Base-by-base conservation (phyloP, 2,329 filamentous ascomycete genomes). In the Leptosphaerulina australis region DNA sequence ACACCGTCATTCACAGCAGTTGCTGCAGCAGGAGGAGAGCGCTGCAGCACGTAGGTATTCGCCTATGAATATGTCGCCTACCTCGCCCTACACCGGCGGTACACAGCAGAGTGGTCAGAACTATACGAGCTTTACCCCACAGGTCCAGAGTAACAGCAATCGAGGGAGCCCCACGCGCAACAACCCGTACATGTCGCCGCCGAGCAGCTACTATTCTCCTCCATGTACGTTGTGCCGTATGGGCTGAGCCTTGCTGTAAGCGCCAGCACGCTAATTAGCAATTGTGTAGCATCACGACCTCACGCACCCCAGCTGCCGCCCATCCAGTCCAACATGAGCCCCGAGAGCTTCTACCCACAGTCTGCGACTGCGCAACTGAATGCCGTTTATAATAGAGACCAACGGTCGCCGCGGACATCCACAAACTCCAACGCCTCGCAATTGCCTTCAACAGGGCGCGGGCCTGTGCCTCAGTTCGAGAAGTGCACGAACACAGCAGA, bases 11-110 rank as follows among this genome's bases (percentile, higher is more conserved):
- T 90, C 83, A 55, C 84, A 91, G 63, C 88, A 93, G 71, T 88
- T 88, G 60, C 75, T 86, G 36, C 78, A 87, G 40, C 62, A 67
- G 86, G 89, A 93, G 67, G 86, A 89, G 51, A 94, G 91, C 33
- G 82, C 90, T 40, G 90, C 91, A 49, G 90, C 91, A 52, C 90
- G 95, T 72, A 86, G 92, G 69, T 97, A 97, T 76, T 97, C 93
- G 36, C 94, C 93, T 58, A 97, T 97, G 92, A 93, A 96, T 72
- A 79, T 95, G 54, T 91, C 91, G 53, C 90, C 91, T 30, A 85
- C 87, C 25, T 88, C 89, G 47, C 86, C 91, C 25, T 95, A 95
- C 76, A 82, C 84, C 69, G 81, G 77, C 37, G 88, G 79, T 71
- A 83, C 79, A 55, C 84, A 77, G 68, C 79, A 77, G 56, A 70